phyloP scores from a whole-genome alignment of 2,329 filamentous ascomycete species.

The Hypoxylon sp. region DNA sequence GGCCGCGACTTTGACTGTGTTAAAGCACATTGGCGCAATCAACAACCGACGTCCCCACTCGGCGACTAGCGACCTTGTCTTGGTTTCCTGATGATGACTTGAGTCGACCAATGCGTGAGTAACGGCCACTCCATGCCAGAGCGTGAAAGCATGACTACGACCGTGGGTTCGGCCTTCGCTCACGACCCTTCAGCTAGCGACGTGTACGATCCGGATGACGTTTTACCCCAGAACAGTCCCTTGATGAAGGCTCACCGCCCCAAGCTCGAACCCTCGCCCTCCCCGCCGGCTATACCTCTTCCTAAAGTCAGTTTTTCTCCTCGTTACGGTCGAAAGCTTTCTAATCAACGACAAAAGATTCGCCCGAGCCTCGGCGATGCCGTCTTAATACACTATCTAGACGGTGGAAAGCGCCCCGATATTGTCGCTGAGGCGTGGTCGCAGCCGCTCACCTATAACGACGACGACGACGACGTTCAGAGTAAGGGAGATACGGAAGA shows the following conservation, averaged over 20 bases:
- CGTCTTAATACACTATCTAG: constrained; percentile 75
- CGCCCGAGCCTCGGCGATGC: constrained; percentile 72
- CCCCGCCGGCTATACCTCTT: constrained; percentile 62
- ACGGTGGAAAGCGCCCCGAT: constrained; percentile 73
- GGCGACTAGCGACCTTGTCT: constrained; percentile 34
- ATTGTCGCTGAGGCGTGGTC: constrained; percentile 70
- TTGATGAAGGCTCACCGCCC: constrained; percentile 57
- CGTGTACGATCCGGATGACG: constrained; percentile 64
- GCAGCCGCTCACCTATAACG: constrained; percentile 63
- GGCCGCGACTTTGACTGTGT: constrained; percentile 31
- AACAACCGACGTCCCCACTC: constrained; percentile 18
- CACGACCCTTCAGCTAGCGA: constrained; percentile 54
- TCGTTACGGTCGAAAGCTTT: constrained; percentile 59
- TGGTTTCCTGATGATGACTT: constrained; percentile 48
- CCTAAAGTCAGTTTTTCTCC: constrained; percentile 60
- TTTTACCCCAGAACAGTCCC: constrained; percentile 58
- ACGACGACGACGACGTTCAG: constrained; percentile 60
- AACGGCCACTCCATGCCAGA: constrained; percentile 49
- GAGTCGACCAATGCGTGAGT: constrained; percentile 52
- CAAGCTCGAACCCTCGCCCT: constrained; percentile 64
- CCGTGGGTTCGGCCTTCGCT: constrained; percentile 49
- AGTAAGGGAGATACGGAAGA: constrained; percentile 50
- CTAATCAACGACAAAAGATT: constrained; percentile 68
- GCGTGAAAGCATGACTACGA: constrained; percentile 53
- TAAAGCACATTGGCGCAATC: constrained; percentile 41